Evolutionary conservation across 2,329 filamentous ascomycete species (phyloP).

Genomic region (Aplosporella prunicola): DNA sequence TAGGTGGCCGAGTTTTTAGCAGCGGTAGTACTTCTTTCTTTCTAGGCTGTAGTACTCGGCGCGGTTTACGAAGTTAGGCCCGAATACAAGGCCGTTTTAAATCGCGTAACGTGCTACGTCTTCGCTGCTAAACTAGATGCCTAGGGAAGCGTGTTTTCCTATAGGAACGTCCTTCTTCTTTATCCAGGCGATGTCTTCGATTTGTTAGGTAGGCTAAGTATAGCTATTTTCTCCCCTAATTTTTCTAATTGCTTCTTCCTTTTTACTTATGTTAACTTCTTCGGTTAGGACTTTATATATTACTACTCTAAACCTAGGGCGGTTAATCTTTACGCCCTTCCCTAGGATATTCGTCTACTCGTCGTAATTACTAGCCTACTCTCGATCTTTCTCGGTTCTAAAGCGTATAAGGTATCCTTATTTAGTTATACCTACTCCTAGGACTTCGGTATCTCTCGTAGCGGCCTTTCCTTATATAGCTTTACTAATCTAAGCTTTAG

Average conservation of each 20-base stretch:
- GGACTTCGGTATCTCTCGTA: not conserved
- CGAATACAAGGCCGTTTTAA: not conserved
- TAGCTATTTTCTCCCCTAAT: not conserved
- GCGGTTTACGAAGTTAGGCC: not conserved
- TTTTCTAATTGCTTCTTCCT: not conserved
- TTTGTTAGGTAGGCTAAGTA: not conserved
- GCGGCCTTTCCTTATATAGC: not conserved
- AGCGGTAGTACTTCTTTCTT: not conserved
- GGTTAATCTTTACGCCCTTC: not conserved
- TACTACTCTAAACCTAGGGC: not conserved
- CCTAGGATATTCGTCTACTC: not conserved
- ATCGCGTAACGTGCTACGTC: not conserved
- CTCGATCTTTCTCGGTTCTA: not conserved
- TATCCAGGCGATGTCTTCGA: not conserved
- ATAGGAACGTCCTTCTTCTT: not conserved
- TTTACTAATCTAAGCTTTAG: not conserved
- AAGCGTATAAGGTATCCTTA: constrained; percentile 1
- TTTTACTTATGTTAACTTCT: not conserved
- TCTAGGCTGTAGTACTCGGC: not conserved
- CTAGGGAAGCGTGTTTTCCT: not conserved
- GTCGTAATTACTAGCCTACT: not conserved
- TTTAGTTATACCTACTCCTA: not conserved
- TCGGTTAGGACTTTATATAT: not conserved
- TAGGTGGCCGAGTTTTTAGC: not conserved
- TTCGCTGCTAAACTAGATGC: not conserved